A percentile compares a stretch with the other conserved stretches of the same genome.
Evolutionary conservation across 148 eudicot species (phyloP).

Genomic region (Rhododendron vialii): DNA sequence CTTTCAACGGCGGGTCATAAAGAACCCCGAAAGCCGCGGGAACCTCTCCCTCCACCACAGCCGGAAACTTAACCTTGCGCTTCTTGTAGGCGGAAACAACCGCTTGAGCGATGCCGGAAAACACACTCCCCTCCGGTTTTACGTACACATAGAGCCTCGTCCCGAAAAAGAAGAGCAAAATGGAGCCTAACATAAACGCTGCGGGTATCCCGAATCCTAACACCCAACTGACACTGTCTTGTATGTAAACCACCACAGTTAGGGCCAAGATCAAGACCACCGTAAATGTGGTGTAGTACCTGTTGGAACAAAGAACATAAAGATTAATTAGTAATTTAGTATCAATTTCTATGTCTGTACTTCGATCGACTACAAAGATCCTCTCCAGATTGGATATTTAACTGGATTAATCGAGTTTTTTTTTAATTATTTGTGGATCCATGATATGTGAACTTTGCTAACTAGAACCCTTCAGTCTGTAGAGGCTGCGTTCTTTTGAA

Average conservation of each 20-base stretch:
- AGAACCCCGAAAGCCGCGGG: conserved; percentile 15
- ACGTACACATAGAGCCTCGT: conserved; percentile 46
- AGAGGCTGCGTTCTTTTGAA: too few species aligned
- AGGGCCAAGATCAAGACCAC: conserved; percentile 44
- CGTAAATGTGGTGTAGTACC: conserved; percentile 72
- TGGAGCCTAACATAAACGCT: conserved; percentile 45
- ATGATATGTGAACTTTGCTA: too few species aligned
- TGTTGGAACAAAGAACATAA: not conserved
- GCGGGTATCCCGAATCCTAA: conserved; percentile 64
- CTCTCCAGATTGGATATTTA: not conserved
- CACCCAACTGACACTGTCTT: conserved; percentile 60
- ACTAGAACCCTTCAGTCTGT: too few species aligned
- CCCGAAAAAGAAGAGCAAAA: conserved; percentile 49
- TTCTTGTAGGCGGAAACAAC: conserved; percentile 56
- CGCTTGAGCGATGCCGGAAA: conserved; percentile 51
- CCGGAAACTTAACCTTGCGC: conserved; percentile 30
- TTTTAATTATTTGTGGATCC: not conserved
- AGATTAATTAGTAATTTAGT: not conserved
- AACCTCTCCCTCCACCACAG: conserved; percentile 3
- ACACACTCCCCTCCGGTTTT: conserved; percentile 68
- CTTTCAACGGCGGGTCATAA: conserved; percentile 39
- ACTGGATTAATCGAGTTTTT: not conserved
- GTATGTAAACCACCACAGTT: conserved; percentile 65
- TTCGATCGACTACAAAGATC: not conserved
- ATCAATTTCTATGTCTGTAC: not conserved